These are phyloP conservation scores for Dryas integrifolia DNA, from an alignment of 331 rosid genomes.

Conservation along the genomic window DNA sequence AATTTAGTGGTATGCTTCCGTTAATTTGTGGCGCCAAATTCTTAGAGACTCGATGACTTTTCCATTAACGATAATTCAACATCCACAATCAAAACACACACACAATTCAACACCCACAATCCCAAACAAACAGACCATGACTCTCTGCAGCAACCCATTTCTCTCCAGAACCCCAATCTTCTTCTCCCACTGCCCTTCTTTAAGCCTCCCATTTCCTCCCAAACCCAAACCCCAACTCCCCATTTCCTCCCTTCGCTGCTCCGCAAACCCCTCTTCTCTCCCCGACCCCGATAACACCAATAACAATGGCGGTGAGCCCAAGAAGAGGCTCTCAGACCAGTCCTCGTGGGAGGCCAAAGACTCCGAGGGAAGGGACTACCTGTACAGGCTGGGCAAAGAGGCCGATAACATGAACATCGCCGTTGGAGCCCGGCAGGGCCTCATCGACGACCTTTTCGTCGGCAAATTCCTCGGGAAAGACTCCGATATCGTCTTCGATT, in stretches of 20 bases:
- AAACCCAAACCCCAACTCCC: not conserved
- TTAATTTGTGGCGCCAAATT: constrained; percentile 37
- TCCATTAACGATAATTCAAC: no score
- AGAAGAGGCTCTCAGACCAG: constrained; percentile 64
- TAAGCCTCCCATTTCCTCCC: constrained; percentile 5
- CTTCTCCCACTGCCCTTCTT: no score
- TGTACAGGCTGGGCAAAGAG: constrained; percentile 77
- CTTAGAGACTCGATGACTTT: not conserved
- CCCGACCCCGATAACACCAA: not conserved
- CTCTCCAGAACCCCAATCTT: constrained; percentile 18
- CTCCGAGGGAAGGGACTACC: constrained; percentile 72
- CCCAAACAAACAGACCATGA: constrained; percentile 14
- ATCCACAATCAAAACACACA: not conserved
- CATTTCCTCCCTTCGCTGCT: constrained; percentile 24
- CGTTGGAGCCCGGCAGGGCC: constrained; percentile 82
- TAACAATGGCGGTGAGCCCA: constrained; percentile 7
- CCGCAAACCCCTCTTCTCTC: constrained; percentile 13
- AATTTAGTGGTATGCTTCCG: not conserved
- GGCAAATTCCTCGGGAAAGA: constrained; percentile 89
- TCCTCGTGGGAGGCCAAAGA: constrained; percentile 89
- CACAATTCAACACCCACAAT: not conserved
- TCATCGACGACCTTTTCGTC: constrained; percentile 72
- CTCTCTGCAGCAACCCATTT: constrained; percentile 26
- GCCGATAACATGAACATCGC: constrained; percentile 96
- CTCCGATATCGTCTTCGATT: constrained; percentile 94